Base-by-base conservation (phyloP, 805 yeast species). In the Starmerella tilneyi region DNA sequence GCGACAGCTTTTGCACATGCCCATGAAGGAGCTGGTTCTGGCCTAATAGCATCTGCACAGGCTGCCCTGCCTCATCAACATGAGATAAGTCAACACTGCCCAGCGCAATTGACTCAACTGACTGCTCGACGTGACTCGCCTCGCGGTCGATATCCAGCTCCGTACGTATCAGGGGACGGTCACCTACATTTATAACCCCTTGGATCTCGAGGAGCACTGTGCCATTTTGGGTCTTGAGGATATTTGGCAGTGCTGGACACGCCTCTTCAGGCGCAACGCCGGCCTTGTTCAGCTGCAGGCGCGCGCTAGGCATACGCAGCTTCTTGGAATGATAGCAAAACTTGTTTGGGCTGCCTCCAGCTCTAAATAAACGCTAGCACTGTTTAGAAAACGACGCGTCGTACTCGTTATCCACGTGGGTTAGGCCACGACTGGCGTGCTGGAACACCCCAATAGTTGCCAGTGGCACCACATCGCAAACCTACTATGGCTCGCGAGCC, bases 141-240 rank as follows among this genome's bases (percentile, higher is more conserved):
- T 39, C 24, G 26, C 36, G 22, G 20, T 43, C 47, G 36, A 44
- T 39, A 27, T 51, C 55, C 30, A 51, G 48, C 41, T 51, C 54
- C 11, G 51, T 41, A 19, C 41, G 41, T 9, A 47, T 40, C 22
- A 53, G 46, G 6, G 55, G 53, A 19, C 24, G 15, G 27, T 45
- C 46, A 11, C 55, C 56, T 3, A 51, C 44, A 23, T 48, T 44
- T 3, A 53, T 40, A 7, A 44, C 45, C 37, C 56, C 56, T 24
- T 53, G 56, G 31, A 53, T 47, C 31, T 53, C 56, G 5, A 53
- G 34, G 40, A 53, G 19, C 7, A 47, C 50, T 1, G 48, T 47
- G 9, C 55, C 55, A 4, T 33, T 21, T 5, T 41, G 48, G 6
- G 55, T 49, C 22, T 40, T 36, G 17, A 52, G 30, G 3, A 47